These are phyloP conservation scores for Bathelium albidoporum DNA, from an alignment of 495 filamentous ascomycete genomes.

Conservation along the genomic window DNA sequence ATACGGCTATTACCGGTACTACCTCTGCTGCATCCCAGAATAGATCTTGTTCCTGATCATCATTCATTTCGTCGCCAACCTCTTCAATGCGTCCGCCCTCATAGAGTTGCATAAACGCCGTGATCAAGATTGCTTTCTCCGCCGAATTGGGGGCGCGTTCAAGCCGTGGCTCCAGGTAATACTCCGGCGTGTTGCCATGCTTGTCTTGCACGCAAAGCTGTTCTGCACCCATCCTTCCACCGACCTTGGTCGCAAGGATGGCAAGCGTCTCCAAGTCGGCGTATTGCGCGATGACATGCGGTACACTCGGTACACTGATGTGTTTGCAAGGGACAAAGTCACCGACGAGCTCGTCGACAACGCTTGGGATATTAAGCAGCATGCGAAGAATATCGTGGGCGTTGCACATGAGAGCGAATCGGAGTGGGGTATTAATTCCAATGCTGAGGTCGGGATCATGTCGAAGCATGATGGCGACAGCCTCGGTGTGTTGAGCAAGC, in stretches of 20 bases:
- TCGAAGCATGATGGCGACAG: not conserved
- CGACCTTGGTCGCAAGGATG: not conserved
- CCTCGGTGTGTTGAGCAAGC: not conserved
- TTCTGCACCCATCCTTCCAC: not conserved
- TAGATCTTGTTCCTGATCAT: not conserved
- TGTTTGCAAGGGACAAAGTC: conserved; percentile 4
- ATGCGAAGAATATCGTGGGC: not conserved
- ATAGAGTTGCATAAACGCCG: not conserved
- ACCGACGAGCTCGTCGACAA: not conserved
- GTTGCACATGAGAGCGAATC: not conserved
- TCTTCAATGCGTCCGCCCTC: not conserved
- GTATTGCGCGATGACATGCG: not conserved
- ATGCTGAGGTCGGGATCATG: not conserved
- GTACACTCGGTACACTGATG: not conserved
- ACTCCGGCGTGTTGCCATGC: not conserved
- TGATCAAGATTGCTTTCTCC: not conserved
- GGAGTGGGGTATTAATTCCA: not conserved
- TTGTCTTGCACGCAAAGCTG: not conserved
- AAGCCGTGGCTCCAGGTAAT: not conserved
- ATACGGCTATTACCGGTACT: not conserved
- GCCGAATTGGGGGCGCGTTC: not conserved
- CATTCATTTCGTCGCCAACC: not conserved
- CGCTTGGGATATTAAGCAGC: not conserved
- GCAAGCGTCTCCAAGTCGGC: not conserved
- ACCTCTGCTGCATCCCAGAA: not conserved